Percentiles rank a stretch among this genome's conserved stretches.
phyloP scores from a whole-genome alignment of 305 asterid genomes.

The Solanum hybrid region DNA sequence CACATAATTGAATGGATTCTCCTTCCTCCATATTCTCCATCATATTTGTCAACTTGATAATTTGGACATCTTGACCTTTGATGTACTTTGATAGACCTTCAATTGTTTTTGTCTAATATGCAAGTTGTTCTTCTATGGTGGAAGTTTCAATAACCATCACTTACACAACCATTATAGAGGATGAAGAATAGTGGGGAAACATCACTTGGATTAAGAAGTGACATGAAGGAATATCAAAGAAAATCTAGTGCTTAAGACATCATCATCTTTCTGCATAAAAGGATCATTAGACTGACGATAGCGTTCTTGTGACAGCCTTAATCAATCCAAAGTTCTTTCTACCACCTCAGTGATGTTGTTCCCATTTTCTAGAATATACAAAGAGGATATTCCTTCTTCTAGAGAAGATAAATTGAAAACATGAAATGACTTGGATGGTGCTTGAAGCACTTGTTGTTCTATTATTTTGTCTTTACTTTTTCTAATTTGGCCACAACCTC shows the following conservation, averaged over 20 bases:
- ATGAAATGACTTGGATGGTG: neutral
- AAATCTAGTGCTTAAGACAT: neutral
- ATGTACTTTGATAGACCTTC: neutral
- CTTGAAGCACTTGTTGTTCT: neutral
- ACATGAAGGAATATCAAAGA: neutral
- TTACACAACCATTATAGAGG: neutral
- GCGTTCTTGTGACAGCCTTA: neutral
- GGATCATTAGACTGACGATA: neutral
- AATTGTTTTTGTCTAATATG: neutral
- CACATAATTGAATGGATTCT: neutral
- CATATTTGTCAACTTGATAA: neutral
- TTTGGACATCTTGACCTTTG: neutral
- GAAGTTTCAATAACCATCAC: neutral
- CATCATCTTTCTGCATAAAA: neutral
- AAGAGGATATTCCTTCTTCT: neutral
- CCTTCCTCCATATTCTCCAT: neutral
- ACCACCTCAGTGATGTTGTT: neutral
- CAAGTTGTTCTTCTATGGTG: neutral
- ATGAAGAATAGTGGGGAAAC: neutral
- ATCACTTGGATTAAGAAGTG: neutral
- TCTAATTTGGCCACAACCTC: neutral
- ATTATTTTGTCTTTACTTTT: too few relatives aligned
- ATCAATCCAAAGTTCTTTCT: neutral
- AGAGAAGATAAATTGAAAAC: neutral
- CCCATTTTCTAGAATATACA: neutral